A percentile compares a stretch with the other conserved stretches of the same genome.
These are phyloP conservation scores for Pilaira anomala DNA, from an alignment of 192 early-diverging fungal genomes.

Conservation along the genomic window DNA sequence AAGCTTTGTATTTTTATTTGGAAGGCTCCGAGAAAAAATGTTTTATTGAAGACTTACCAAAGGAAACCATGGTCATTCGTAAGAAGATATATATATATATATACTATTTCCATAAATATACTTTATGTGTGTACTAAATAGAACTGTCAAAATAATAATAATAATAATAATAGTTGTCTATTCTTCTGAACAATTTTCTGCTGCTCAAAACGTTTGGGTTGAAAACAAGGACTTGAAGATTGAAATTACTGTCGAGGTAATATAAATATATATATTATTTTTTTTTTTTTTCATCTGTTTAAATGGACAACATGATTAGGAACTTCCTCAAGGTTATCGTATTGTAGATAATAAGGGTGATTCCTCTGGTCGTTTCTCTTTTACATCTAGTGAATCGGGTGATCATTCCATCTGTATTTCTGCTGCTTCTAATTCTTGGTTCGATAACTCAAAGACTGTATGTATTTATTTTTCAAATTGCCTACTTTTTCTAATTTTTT, in stretches of 20 bases:
- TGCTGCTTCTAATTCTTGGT: conserved; percentile 64
- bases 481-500: conserved; percentile 10
- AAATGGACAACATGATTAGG: conserved; percentile 26
- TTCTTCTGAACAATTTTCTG: conserved; percentile 80
- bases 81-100: conserved; percentile 6
- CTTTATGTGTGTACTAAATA: neutral
- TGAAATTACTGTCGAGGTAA: conserved; percentile 72
- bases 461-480: conserved; percentile 2
- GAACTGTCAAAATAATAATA: neutral
- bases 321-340: conserved; percentile 42
- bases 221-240: conserved; percentile 62
- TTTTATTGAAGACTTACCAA: conserved; percentile 93
- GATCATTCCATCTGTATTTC: conserved; percentile 91
- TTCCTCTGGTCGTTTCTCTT: conserved; percentile 80
- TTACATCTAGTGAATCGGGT: conserved; percentile 85
- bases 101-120: neutral
- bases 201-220: conserved; percentile 53
- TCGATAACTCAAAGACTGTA: conserved; percentile 67
- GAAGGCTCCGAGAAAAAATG: conserved; percentile 86
- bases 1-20: conserved; percentile 88
- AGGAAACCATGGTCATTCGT: conserved; percentile 83
- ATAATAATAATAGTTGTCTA: conserved; percentile 49
- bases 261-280: neutral
- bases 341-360: conserved; percentile 79
- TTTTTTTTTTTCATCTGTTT: neutral